Conservation (phyloP, 1,284 basidiomycete species). For the Pholiota adiposa region DNA sequence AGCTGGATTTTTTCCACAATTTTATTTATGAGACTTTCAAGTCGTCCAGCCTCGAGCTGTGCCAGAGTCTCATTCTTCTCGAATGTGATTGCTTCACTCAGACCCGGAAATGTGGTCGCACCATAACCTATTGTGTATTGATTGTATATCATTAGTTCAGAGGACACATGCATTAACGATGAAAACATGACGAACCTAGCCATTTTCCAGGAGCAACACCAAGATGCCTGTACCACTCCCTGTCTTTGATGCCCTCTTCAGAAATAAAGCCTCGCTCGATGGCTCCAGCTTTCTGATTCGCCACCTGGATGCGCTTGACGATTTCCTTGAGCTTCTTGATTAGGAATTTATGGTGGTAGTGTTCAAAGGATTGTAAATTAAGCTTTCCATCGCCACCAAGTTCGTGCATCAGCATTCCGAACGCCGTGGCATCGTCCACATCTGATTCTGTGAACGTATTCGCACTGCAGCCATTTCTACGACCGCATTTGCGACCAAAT, state of each 20-base stretch:
- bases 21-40: conserved; percentile 40
- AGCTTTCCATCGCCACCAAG: conserved; percentile 7
- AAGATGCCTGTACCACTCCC: conserved; percentile 84
- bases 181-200: conserved; percentile 58
- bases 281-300: conserved; percentile 71
- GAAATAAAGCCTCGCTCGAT: conserved; percentile 90
- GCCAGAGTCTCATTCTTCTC: conserved; percentile 67
- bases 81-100: conserved; percentile 78
- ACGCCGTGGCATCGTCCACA: conserved; percentile 9
- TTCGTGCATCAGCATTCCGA: conserved; percentile 19
- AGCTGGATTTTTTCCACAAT: conserved; percentile 33
- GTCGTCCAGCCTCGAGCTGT: conserved; percentile 62
- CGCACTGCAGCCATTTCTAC: neutral
- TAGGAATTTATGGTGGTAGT: conserved; percentile 25
- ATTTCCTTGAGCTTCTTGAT: conserved; percentile 55
- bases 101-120: conserved; percentile 80
- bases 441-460: neutral
- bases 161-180: neutral
- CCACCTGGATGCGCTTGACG: conserved; percentile 59
- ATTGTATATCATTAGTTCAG: neutral
- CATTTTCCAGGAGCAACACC: conserved; percentile 89
- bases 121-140: conserved; percentile 66
- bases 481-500: conserved; percentile 16
- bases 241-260: conserved; percentile 72
- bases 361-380: neutral